A percentile compares a stretch with the other conserved stretches of the same genome.
Evolutionary conservation across 306 rosid species (phyloP).

Genomic region (Fagus crenata): DNA sequence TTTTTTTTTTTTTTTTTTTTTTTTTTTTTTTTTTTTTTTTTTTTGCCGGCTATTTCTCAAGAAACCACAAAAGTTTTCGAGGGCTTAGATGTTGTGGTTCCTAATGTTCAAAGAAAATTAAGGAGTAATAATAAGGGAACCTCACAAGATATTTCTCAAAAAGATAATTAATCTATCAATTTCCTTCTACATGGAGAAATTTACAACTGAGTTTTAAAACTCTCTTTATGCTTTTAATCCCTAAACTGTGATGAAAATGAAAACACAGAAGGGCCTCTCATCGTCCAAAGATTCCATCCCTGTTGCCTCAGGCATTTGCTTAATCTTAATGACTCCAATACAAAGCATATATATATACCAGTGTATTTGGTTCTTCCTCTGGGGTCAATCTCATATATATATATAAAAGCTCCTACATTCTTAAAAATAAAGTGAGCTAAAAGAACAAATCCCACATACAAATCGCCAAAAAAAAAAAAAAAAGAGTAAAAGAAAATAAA

Average conservation of each 20-base stretch:
- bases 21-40: too few relatives aligned
- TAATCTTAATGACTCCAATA: not conserved
- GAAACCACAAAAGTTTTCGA: not conserved
- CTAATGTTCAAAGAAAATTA: not conserved
- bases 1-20: too few relatives aligned
- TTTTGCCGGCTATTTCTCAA: not conserved
- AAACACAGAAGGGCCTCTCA: not conserved
- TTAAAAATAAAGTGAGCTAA: too few relatives aligned
- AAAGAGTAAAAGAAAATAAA: not conserved
- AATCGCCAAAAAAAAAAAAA: too few relatives aligned
- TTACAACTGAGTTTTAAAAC: not conserved
- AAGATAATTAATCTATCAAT: not conserved
- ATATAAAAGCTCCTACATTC: too few relatives aligned
- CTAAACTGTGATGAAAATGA: not conserved
- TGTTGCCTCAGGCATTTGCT: not conserved
- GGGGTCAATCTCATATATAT: too few relatives aligned
- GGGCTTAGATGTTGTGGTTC: not conserved
- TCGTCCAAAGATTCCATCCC: not conserved
- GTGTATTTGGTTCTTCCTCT: too few relatives aligned
- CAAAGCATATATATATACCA: too few relatives aligned
- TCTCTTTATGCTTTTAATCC: not conserved
- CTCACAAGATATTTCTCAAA: not conserved
- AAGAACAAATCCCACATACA: too few relatives aligned
- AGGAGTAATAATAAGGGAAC: not conserved
- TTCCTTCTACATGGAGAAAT: not conserved